Base-by-base conservation (phyloP, 2,329 filamentous ascomycete genomes). In the Cladophialophora chaetospira region DNA sequence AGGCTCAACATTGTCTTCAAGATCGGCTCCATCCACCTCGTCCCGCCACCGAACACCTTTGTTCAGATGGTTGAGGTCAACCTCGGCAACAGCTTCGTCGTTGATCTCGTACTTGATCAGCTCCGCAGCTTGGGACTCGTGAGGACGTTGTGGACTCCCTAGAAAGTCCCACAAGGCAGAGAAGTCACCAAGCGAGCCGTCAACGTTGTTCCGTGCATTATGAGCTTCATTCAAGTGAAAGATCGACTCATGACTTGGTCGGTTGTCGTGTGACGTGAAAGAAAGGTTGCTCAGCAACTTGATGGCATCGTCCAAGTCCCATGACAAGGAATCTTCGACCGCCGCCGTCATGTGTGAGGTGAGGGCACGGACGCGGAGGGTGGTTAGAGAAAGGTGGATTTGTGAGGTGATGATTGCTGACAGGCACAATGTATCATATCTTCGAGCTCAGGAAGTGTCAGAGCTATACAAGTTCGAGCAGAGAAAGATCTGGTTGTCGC, bases 221-320 rank as follows among this genome's bases (percentile, higher is more conserved):
- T 23, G 23, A 49, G 21, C 10, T 40, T 49, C 26, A 36, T 36
- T 36, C 46, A 19, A 15, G 15, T 38, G 13, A 38, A 31, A 9
- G 43, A 45, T 9, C 15, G 31, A 33, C 15, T 17, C 23, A n/a
- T 35, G 31, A 23, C 50, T 29, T 6, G 47, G 3, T 35, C 35
- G 9, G 17, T 38, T 10, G 38, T 53, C 51, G 10, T 25, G 31
- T 8, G 51, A 17, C 6, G 25, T 21, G 47, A 55, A 49, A 6
- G 55, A 48, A 13, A 66, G 60, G 11, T 71, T 73, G 46, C 70
- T 67, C 5, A 78, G 69, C 45, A 79, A 71, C 60, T 73, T 69
- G 61, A 76, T 72, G 61, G 75, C 77, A 63, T 72, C 70, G 62
- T 70, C 68, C 57, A 79, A 74, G 67, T 78, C 76, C 77, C 77